Evolutionary conservation across 1,139 yeast species (phyloP), one percentile per base, ranked within the genome.

Genomic region (Blastobotrys illinoisensis): DNA sequence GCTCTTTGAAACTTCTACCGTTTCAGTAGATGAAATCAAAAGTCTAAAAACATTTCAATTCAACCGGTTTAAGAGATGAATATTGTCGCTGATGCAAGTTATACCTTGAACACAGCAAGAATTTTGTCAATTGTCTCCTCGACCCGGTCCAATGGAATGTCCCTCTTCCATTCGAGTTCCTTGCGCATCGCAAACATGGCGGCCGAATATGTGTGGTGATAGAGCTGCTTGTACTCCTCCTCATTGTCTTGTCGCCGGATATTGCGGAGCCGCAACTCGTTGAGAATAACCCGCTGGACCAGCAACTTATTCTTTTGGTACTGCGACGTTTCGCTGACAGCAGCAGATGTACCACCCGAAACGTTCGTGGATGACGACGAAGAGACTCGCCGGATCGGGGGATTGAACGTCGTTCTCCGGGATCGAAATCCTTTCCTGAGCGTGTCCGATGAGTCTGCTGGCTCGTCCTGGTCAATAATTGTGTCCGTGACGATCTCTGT

Each of bases 181-280:
- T 49, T 44, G 14, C 72, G 64, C 23, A 69, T 55, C 14, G 71
- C 62, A 52, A 65, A 64, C 44, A 59, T 60, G 1, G 64, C 64
- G 1, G 70, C 59, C 19, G 62, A 57, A 49, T 58, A 64, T 16
- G 70, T 61, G 24, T 64, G 62, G 47, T 58, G 59, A 53, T 68
- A 67, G 23, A 69, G 54, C 24, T 53, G 57, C 32, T 63, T 62
- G 58, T 61, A 69, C 19, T 69, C 70, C 14, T 61, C 62, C 54
- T 59, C 55, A 28, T 62, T 51, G n/a, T 57, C 58, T 24, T 62
- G 51, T 5, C 59, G 47, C 5, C 56, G 48, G 21, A 68, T 58
- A 3, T 71, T 72, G 13, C 72, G 62, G 47, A 70, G 56, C 2
- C 73, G 62, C 56, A 70, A 56, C 9, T 68, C 73, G 2, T 70